Base-by-base conservation (phyloP, 306 rosid species). In the Lathyrus oleraceus region DNA sequence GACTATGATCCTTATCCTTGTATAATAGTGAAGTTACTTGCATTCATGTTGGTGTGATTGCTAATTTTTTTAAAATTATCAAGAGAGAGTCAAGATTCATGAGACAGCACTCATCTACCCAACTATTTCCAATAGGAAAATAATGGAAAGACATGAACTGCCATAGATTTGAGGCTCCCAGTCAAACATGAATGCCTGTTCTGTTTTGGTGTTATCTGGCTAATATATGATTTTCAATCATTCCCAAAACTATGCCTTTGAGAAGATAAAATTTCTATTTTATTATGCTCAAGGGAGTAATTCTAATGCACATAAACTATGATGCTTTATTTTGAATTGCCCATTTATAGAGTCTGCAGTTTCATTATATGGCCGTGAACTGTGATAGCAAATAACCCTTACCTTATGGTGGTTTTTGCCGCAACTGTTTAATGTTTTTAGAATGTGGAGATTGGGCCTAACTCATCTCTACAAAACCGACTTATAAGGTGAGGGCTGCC, bases 281-380 rank as follows among this genome's bases (percentile, higher is more conserved):
- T 67, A 44, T 68, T 69, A 60, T 57, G 39, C 58, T 51, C 10
- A 61, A 58, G 51, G 70, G 74, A 57, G 74, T 48, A 23, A 42
- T 42, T 61, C 27, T 42, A 14, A 30, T 57, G 64, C 64, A 15
- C 69, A 57, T 19, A 23, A 14, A 49, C 38, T 48, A 61, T 39
- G 23, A 8, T 61, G n/a, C 58, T 62, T 61, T 69, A 52, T 69
- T 71, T 51, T 69, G 70, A 43, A 59, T 47, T 28, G 20, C 51
- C 30, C 49, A 40, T 69, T 61, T 52, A 52, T 61, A 69, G 63
- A 40, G 12, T 68, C n/a, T 48, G 23, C 11, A 12, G 13, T 44
- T 68, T 68, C 58, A 51, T 73, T 21, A 36, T 53, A 47, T 32
- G 61, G 27, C 20, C 9, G 57, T 71, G 66, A 45, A 35, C 39